A percentile compares a stretch with the other conserved stretches of the same genome.
Evolutionary conservation across 768 basidiomycete genomes (phyloP).

Genomic region (Rhodotorula kratochvilovae): DNA sequence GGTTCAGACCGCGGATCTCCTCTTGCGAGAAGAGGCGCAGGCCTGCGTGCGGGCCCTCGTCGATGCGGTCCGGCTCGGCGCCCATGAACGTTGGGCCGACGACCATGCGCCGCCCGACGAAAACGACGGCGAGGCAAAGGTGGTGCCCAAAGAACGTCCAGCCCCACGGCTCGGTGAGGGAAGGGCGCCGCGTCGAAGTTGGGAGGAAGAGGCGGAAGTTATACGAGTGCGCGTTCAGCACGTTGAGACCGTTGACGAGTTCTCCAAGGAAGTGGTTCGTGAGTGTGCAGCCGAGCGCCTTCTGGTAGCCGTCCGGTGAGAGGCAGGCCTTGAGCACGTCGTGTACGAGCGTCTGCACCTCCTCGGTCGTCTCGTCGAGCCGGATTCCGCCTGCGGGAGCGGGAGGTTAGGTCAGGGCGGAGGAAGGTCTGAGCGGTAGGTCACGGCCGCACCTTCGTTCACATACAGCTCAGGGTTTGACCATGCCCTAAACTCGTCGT

Average conservation of each 20-base stretch:
- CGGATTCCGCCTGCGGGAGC: constrained; percentile 40
- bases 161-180: constrained; percentile 41
- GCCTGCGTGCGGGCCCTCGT: constrained; percentile 42
- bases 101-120: constrained; percentile 43
- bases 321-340: constrained; percentile 41
- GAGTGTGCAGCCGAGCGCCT: constrained; percentile 41
- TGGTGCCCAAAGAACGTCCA: constrained; percentile 46
- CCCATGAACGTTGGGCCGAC: constrained; percentile 45
- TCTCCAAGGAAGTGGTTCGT: constrained; percentile 46
- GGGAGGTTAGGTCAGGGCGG: neutral
- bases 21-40: constrained; percentile 43
- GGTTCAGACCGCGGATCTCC: constrained; percentile 41
- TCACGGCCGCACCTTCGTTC: constrained; percentile 36
- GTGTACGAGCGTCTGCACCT: constrained; percentile 39
- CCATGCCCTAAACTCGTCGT: constrained; percentile 40
- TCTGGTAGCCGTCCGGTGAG: constrained; percentile 42
- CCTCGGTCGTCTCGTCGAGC: constrained; percentile 40
- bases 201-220: constrained; percentile 43
- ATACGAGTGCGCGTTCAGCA: constrained; percentile 44
- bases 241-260: constrained; percentile 40
- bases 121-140: constrained; percentile 44
- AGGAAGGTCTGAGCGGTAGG: too few species aligned
- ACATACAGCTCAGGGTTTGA: constrained; percentile 44
- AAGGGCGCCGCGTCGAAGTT: constrained; percentile 9
- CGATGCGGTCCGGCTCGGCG: constrained; percentile 45